phyloP scores from a whole-genome alignment of 306 rosid genomes.

The Vigna hirtella region DNA sequence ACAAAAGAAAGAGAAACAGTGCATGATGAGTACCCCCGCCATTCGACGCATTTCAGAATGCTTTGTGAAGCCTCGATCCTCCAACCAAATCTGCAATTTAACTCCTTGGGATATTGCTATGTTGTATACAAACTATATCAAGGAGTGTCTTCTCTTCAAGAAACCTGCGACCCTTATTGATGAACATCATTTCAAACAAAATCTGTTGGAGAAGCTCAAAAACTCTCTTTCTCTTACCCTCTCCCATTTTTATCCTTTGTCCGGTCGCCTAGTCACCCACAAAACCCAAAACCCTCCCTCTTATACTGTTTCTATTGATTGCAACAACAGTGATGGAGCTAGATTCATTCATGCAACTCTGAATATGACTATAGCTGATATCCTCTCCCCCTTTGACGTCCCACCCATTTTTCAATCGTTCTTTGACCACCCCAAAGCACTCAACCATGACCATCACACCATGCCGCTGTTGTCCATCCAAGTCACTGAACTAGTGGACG shows the following conservation, averaged over 20 bases:
- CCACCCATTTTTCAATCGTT: slow-evolving; percentile 56
- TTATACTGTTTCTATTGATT: slow-evolving; percentile 46
- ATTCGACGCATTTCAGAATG: slow-evolving; percentile 42
- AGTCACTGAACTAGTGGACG: slow-evolving; percentile 61
- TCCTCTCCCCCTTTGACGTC: slow-evolving; percentile 59
- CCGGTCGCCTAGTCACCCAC: slow-evolving; percentile 56
- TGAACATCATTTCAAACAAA: slow-evolving; percentile 4
- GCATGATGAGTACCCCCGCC: background rate
- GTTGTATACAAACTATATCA: slow-evolving; percentile 59
- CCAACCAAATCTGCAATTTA: slow-evolving; percentile 39
- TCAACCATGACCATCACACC: slow-evolving; percentile 65
- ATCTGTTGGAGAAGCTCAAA: slow-evolving; percentile 53
- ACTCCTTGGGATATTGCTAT: slow-evolving; percentile 51
- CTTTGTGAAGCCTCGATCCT: slow-evolving; percentile 43
- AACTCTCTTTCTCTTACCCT: slow-evolving; percentile 57
- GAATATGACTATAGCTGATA: slow-evolving; percentile 49
- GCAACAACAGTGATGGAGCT: slow-evolving; percentile 51
- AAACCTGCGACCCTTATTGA: slow-evolving; percentile 42
- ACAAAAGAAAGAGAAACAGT: too few relatives aligned
- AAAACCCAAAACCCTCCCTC: slow-evolving; percentile 44
- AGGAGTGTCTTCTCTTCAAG: slow-evolving; percentile 64
- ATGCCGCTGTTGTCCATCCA: slow-evolving; percentile 60
- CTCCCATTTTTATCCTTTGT: slow-evolving; percentile 65
- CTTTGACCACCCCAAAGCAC: slow-evolving; percentile 60
- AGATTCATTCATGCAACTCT: slow-evolving; percentile 57